phyloP scores from a whole-genome alignment of 2,329 filamentous ascomycete genomes.

The Fusarium buharicum region DNA sequence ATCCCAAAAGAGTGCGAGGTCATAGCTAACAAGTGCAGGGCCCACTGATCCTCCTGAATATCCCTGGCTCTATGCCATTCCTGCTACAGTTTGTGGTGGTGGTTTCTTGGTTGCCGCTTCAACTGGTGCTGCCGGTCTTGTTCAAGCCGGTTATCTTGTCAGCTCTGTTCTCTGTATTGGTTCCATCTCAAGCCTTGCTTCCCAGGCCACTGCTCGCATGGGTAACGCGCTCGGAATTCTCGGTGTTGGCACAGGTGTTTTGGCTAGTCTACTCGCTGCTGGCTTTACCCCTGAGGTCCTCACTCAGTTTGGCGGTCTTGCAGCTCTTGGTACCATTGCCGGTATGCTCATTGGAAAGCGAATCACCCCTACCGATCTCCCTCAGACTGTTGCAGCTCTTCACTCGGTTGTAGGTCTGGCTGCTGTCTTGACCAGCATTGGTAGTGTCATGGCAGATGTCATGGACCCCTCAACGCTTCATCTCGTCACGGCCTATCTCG shows the following conservation, averaged over 20 bases:
- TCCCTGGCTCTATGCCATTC: slow-evolving; percentile 85
- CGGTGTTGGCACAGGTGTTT: slow-evolving; percentile 82
- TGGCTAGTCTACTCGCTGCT: slow-evolving; percentile 83
- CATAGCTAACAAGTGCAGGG: slow-evolving; percentile 54
- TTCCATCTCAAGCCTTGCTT: slow-evolving; percentile 83
- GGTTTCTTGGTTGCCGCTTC: slow-evolving; percentile 83
- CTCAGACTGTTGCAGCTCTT: slow-evolving; percentile 87
- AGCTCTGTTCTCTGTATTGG: slow-evolving; percentile 87
- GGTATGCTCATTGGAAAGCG: slow-evolving; percentile 81
- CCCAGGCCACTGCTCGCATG: slow-evolving; percentile 82
- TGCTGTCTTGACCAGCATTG: slow-evolving; percentile 87
- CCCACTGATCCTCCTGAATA: slow-evolving; percentile 90
- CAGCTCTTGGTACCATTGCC: slow-evolving; percentile 74
- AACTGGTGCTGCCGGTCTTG: slow-evolving; percentile 83
- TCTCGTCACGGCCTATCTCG: slow-evolving; percentile 85
- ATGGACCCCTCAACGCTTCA: slow-evolving; percentile 79
- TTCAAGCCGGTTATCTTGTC: slow-evolving; percentile 87
- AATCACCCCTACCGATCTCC: slow-evolving; percentile 88
- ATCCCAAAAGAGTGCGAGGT: rapidly evolving
- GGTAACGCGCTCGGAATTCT: slow-evolving; percentile 89
- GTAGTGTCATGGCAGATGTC: slow-evolving; percentile 81
- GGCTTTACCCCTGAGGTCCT: slow-evolving; percentile 83
- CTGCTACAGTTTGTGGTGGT: slow-evolving; percentile 79
- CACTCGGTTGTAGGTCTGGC: slow-evolving; percentile 92
- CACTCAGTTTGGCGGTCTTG: slow-evolving; percentile 81